A percentile compares a stretch with the other conserved stretches of the same genome.
phyloP scores from a whole-genome alignment of 495 filamentous ascomycete genomes.

The Penicillium roqueforti region DNA sequence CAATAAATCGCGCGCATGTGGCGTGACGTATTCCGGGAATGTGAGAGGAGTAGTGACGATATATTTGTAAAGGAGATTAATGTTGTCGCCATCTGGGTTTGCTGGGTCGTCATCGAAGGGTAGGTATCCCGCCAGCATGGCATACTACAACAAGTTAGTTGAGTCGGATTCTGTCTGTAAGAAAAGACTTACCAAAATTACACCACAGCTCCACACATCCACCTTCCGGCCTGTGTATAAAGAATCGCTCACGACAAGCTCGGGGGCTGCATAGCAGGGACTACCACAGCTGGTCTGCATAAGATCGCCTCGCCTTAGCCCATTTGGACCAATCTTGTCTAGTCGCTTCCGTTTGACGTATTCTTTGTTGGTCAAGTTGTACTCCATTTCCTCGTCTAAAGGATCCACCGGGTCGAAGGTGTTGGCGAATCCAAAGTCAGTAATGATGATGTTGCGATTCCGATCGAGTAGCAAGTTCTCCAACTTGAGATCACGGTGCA shows the following conservation, averaged over 20 bases:
- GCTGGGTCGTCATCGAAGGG: slow-evolving; percentile 98
- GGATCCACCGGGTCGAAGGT: slow-evolving; percentile 90
- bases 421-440: slow-evolving; percentile 98
- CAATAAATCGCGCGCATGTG: slow-evolving; percentile 89
- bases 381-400: slow-evolving; percentile 83
- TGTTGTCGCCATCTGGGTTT: slow-evolving; percentile 98
- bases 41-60: slow-evolving; percentile 96
- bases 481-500: slow-evolving; percentile 94
- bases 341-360: slow-evolving; percentile 75
- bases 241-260: slow-evolving; percentile 95
- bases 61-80: slow-evolving; percentile 98
- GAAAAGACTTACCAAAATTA: slow-evolving; percentile 77
- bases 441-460: slow-evolving; percentile 98
- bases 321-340: slow-evolving; percentile 77
- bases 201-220: slow-evolving; percentile 98
- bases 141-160: slow-evolving; percentile 62
- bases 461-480: slow-evolving; percentile 95
- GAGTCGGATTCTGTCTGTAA: neutral
- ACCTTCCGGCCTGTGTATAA: slow-evolving; percentile 97
- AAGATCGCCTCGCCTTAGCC: slow-evolving; percentile 66
- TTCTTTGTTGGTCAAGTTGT: slow-evolving; percentile 77
- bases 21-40: slow-evolving; percentile 98
- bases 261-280: slow-evolving; percentile 90
- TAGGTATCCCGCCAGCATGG: slow-evolving; percentile 98
- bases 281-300: slow-evolving; percentile 58